A percentile compares a stretch with the other conserved stretches of the same genome.
These are phyloP conservation scores for Elsinoe ampelina DNA, from an alignment of 2,329 filamentous ascomycete genomes.

Conservation along the genomic window DNA sequence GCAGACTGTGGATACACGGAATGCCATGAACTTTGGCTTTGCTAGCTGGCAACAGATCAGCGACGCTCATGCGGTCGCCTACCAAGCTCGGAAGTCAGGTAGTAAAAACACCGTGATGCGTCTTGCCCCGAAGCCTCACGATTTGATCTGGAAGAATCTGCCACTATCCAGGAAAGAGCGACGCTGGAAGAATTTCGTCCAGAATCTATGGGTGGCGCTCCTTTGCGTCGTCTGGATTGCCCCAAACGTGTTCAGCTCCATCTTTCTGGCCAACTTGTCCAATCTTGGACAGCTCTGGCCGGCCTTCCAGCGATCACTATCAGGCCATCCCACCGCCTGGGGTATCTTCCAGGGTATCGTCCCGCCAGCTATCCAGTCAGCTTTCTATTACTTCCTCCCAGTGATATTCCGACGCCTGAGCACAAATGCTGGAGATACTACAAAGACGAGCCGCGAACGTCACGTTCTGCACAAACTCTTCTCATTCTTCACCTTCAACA, in stretches of 20 bases:
- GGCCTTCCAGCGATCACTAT: conserved; percentile 59
- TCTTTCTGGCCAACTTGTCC: conserved; percentile 78
- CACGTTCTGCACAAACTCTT: conserved; percentile 89
- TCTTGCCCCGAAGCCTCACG: conserved; percentile 76
- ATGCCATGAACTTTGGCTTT: conserved; percentile 86
- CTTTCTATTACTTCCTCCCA: conserved; percentile 79
- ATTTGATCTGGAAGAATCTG: conserved; percentile 95
- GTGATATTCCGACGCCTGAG: conserved; percentile 84
- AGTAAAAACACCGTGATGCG: conserved; percentile 67
- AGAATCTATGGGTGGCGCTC: conserved; percentile 72
- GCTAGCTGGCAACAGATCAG: conserved; percentile 84
- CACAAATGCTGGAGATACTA: conserved; percentile 74
- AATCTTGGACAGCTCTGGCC: conserved; percentile 76
- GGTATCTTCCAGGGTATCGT: conserved; percentile 84
- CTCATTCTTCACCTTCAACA: conserved; percentile 96
- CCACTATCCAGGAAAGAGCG: conserved; percentile 59
- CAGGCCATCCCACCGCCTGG: conserved; percentile 59
- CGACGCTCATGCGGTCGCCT: conserved; percentile 82
- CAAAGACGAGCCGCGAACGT: conserved; percentile 83
- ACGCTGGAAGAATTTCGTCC: conserved; percentile 63
- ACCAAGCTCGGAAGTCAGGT: conserved; percentile 68
- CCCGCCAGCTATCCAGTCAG: conserved; percentile 76
- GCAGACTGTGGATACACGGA: conserved; percentile 71
- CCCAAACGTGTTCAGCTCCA: conserved; percentile 87
- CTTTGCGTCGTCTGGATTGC: conserved; percentile 80